Evolutionary conservation across 345 rosid species (phyloP).

Genomic region (Eucalyptus viminalis): DNA sequence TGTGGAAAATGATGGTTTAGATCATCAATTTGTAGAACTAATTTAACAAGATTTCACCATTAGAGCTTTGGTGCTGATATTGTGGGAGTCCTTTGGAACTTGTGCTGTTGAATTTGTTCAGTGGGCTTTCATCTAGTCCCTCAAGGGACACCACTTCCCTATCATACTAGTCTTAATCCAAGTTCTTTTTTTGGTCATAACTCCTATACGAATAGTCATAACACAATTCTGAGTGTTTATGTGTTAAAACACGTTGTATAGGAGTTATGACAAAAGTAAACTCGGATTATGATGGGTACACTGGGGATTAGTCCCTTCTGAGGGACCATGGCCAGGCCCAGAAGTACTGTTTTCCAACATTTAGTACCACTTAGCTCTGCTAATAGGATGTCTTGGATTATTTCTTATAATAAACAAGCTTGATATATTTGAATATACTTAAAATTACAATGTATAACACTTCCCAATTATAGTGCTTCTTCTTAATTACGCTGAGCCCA

Average conservation of each 20-base stretch:
- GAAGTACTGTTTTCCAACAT: background rate
- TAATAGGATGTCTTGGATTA: background rate
- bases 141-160: background rate
- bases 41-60: background rate
- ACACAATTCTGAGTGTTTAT: background rate
- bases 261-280: background rate
- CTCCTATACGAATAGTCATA: background rate
- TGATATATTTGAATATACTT: background rate
- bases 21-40: background rate
- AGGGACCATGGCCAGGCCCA: background rate
- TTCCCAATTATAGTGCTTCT: background rate
- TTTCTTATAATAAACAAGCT: background rate
- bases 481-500: background rate
- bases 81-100: background rate
- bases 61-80: background rate
- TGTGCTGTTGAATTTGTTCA: background rate
- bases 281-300: background rate
- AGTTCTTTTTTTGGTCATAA: background rate
- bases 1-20: background rate
- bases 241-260: background rate
- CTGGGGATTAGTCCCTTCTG: background rate
- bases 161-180: background rate
- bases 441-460: background rate
- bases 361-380: background rate
- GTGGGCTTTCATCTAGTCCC: background rate